Base-by-base conservation (phyloP, 306 rosid genomes). In the Cucumis cinereus region DNA sequence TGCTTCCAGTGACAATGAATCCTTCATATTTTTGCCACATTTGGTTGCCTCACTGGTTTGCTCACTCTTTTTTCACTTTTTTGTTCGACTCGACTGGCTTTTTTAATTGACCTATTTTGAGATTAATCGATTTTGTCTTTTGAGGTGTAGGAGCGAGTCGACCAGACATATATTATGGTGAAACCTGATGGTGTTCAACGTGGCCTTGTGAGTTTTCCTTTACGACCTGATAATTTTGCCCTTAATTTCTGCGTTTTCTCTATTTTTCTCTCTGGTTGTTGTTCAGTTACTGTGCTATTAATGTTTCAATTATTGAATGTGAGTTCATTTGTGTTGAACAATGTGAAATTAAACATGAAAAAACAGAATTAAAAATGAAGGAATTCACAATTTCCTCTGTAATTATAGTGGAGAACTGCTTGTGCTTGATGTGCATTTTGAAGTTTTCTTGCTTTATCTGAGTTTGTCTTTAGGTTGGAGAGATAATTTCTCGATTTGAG, bases 171-270 rank as follows among this genome's bases (percentile, higher is more conserved):
- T 66, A 90, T 95, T 81, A 95, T 95, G 99, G 93, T 95, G 70
- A 95, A 95, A 78, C 99, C 99, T 1, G 99, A 92, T 55, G 98
- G 98, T 3, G 96, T 95, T 73, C 99, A 92, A n/a, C 98, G 99
- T 62, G 98, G 98, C 55, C 91, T 95, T 58, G 99, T 90, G 80
- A 82, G 93, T 61, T 30, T 30, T 79, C 24, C 16, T 36, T 10
- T 28, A 38, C 1, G 8, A 43, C 43, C 38, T 11, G 3, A 12
- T 75, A 67, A 57, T 13, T 50, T 74, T 7, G 8, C 43, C 71
- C 38, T 56, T 71, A 80, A 81, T 79, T 75, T 67, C 54, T 56
- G 24, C 3, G 19, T 43, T 45, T 70, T 26, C 3, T 15, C 5
- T 47, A 0, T 73, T 47, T 67, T 50, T 59, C 1, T 61, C 72